Conservation (phyloP, 192 early-diverging fungal species). For the Podila minutissima region DNA sequence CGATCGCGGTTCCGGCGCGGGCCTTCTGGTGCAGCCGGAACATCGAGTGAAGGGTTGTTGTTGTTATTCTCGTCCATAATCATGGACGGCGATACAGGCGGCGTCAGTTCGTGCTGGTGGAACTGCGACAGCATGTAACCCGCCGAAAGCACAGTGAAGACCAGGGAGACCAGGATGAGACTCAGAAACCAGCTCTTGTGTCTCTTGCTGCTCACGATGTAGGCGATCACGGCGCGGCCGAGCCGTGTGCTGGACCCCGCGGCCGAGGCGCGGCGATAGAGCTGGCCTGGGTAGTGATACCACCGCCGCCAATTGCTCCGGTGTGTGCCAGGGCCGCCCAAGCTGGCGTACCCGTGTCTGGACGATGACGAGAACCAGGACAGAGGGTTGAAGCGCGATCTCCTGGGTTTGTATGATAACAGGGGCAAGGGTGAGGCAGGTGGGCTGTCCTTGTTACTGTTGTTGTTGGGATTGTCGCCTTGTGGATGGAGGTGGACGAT, state of each 20-base stretch:
- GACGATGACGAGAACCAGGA: background rate
- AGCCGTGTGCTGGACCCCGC: too few species aligned
- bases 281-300: too few species aligned
- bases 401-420: background rate
- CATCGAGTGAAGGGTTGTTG: too few species aligned
- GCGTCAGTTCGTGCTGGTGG: slow-evolving; percentile 19
- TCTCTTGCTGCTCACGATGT: slow-evolving; percentile 12
- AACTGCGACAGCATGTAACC: slow-evolving; percentile 33
- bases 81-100: background rate
- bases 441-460: background rate
- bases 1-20: slow-evolving; percentile 21
- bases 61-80: background rate
- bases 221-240: background rate
- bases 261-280: too few species aligned
- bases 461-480: background rate
- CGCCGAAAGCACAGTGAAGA: slow-evolving; percentile 21
- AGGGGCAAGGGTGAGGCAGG: background rate
- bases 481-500: background rate
- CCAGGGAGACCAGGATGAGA: slow-evolving; percentile 33
- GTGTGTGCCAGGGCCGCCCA: background rate
- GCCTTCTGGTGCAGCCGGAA: background rate
- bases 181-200: slow-evolving; percentile 43
- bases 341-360: background rate
- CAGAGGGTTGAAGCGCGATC: background rate
- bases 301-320: too few species aligned